A percentile compares a stretch with the other conserved stretches of the same genome.
phyloP scores from a whole-genome alignment of 129 eudicot genomes.

The Lactuca saligna region DNA sequence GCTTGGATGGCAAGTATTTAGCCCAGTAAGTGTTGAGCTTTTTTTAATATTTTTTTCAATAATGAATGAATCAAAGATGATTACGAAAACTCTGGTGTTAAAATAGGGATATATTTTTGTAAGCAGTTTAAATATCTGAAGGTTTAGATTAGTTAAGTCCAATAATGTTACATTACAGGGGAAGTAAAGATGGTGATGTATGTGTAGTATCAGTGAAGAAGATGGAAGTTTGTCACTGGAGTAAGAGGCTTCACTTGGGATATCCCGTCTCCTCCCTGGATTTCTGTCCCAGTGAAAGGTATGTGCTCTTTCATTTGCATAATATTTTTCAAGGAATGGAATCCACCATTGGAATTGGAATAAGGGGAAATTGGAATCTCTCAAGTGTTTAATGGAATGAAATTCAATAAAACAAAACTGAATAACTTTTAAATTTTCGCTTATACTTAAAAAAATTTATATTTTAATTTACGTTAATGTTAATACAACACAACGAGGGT shows the following conservation, averaged over 20 bases:
- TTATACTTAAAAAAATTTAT: too few relatives aligned
- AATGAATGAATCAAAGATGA: too few relatives aligned
- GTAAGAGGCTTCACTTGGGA: slow-evolving; percentile 92
- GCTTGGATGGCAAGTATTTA: slow-evolving; percentile 93
- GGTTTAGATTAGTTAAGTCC: slow-evolving; percentile 10
- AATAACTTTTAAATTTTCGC: too few relatives aligned
- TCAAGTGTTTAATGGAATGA: too few relatives aligned
- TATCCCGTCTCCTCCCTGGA: slow-evolving; percentile 64
- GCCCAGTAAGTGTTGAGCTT: slow-evolving; percentile 65
- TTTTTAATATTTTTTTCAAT: not conserved
- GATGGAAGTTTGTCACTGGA: slow-evolving; percentile 85
- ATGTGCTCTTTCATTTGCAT: not conserved
- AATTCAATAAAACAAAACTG: too few relatives aligned
- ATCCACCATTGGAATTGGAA: not conserved
- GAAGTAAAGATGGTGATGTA: slow-evolving; percentile 96
- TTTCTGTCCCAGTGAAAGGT: slow-evolving; percentile 98
- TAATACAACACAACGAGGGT: too few relatives aligned
- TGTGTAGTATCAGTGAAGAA: slow-evolving; percentile 82
- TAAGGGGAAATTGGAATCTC: not conserved
- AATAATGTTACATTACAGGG: slow-evolving; percentile 50
- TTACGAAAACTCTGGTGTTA: too few relatives aligned
- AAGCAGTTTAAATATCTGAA: too few relatives aligned
- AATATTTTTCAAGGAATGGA: too few relatives aligned
- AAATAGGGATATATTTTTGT: too few relatives aligned
- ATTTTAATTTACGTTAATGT: too few relatives aligned